Conservation (phyloP, 768 basidiomycete species). For the Naganishia kalamii region DNA sequence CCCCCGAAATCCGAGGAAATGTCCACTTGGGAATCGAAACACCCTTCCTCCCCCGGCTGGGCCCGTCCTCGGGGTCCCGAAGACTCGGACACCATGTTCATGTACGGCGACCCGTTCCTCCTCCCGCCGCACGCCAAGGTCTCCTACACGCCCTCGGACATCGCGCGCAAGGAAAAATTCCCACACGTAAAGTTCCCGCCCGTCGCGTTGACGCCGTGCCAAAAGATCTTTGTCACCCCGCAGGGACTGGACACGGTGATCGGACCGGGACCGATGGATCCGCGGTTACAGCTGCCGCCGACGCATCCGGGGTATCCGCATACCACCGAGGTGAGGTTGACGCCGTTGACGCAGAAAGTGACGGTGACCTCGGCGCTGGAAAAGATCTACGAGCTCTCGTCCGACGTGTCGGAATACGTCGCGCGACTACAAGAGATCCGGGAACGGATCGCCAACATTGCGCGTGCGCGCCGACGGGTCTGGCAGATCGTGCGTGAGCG, state of each 20-base stretch:
- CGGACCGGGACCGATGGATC: conserved; percentile 23
- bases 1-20: background rate
- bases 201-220: conserved; percentile 33
- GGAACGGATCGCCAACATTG: conserved; percentile 44
- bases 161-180: background rate
- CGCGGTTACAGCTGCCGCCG: conserved; percentile 18
- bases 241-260: conserved; percentile 35
- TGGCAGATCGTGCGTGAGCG: conserved; percentile 45
- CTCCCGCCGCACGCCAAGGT: conserved; percentile 20
- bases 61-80: background rate
- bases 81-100: conserved; percentile 20
- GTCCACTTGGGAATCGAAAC: background rate
- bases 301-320: conserved; percentile 26
- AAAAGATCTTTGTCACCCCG: conserved; percentile 42
- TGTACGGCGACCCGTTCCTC: conserved; percentile 21
- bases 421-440: conserved; percentile 45
- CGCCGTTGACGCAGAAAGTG: conserved; percentile 33
- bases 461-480: conserved; percentile 42
- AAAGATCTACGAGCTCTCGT: conserved; percentile 40
- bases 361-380: conserved; percentile 43
- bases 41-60: background rate
- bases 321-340: conserved; percentile 37
- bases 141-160: conserved; percentile 20
- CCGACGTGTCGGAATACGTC: conserved; percentile 47
- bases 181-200: background rate